Evolutionary conservation across 139 green algal genomes (phyloP), one percentile per base, ranked within the genome.

Genomic region (Asterochloris sp.): DNA sequence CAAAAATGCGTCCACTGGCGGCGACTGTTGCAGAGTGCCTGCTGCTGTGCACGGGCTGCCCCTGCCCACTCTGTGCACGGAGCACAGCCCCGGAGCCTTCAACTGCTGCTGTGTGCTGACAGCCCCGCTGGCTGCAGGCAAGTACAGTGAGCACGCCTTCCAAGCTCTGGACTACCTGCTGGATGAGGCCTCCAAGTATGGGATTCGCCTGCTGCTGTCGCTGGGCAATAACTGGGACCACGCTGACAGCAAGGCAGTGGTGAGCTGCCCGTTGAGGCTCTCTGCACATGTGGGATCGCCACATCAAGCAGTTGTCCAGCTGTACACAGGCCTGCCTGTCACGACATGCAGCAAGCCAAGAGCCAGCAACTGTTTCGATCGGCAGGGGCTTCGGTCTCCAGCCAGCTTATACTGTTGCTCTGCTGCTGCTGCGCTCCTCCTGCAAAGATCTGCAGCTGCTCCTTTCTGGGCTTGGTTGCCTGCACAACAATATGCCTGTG

Each of bases 171-270:
- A 97, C 85, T 91, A 85, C 61, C 88, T 96, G 61, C 62, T 97
- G 26, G 84, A 90, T 63, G 84, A 89, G 62, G 91, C 92, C 1
- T 71, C 82, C 21, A 66, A 75, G 13, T 76, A 85, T 27, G 90
- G 91, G 0, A 80, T 97, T 26, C 78, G 80, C 29, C 78, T 95
- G 26, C 85, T 95, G 62, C 71, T 96, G n/a, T 89, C 85, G 0
- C 82, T 97, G n/a, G 77, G 88, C 6, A 91, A 97, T 88, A 94
- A 94, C 85, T 97, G 93, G 92, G 91, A 91, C 71, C 92, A 93
- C 82, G 62, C 66, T 27, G 82, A 85, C 68, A 81, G 73, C 68
- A 83, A 83, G 63, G 24, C 69, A 12, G 54, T 71, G 69, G 80
- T 83, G n/a, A 74, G 24, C 38, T 26, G 38, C 38, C 38, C 38